Evolutionary conservation across 208 protist species (phyloP), one percentile per base, ranked within the genome.

Genomic region (Wallacemonas sp.): DNA sequence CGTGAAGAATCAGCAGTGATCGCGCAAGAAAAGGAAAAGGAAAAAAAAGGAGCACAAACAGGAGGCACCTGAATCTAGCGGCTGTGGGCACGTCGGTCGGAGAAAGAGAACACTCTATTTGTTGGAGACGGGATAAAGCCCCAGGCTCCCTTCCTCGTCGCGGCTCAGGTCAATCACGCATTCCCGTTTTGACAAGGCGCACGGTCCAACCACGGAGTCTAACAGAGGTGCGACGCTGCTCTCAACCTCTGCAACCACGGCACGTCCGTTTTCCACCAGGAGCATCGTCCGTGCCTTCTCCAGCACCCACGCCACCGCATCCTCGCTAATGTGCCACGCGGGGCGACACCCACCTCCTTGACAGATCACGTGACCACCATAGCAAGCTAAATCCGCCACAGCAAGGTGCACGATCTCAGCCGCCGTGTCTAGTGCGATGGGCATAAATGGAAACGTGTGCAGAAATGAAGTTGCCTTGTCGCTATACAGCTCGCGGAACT

Each of bases 371-470:
- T 45, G 30, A 39, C 34, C 62, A 27, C 54, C 44, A 15, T 34
- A 21, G 51, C 84, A 91, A 21, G 63, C 71, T 17, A 80, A 66
- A 19, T 80, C 71, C 26, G 56, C 12, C 51, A 84, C 67, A 9
- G 74, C 68, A 9, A 85, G 44, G 9, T 47, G 31, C 11, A 85
- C 80, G 55, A 91, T 83, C 26, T 85, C 75, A 9, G 53, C 68
- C 5, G 81, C 84, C 21, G 76, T 79, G 24, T 65, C 41, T 1
- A 91, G 56, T 6, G 84, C 77, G 30, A 82, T 79, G 46, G 84
- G 78, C 45, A 88, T 68, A 65, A 88, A 91, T 6, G 84, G 80
- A 36, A 82, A 82, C 5, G 80, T 91, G 62, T 70, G 74, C 45
- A 91, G 70, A 66, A 75, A 69, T 34, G 84, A 85, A 19, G 77